Percentiles rank a stretch among this genome's conserved stretches.
phyloP scores from a whole-genome alignment of 257 asterid genomes.

The Eustoma russellianum region DNA sequence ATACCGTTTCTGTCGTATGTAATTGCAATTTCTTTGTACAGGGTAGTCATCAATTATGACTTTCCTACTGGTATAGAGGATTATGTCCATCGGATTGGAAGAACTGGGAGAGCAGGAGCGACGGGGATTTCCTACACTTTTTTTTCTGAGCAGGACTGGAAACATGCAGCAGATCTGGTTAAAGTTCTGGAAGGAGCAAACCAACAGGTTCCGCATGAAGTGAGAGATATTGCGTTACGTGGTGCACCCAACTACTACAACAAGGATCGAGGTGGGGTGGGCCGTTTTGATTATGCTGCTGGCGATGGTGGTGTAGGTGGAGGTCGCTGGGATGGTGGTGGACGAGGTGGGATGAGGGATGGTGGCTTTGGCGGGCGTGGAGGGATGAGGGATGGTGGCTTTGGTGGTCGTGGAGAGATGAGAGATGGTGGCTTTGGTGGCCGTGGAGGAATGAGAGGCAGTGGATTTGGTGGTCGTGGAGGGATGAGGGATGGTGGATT shows the following conservation, averaged over 20 bases:
- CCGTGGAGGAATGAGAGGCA: conserved; percentile 65
- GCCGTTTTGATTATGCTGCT: conserved; percentile 49
- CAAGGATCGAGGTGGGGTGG: conserved; percentile 62
- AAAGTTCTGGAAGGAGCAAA: conserved; percentile 90
- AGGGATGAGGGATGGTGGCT: conserved; percentile 48
- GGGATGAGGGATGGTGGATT: conserved; percentile 53
- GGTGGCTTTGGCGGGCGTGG: conserved; percentile 59
- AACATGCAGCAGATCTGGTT: conserved; percentile 74
- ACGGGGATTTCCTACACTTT: conserved; percentile 79
- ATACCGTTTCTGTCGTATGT: too few relatives aligned
- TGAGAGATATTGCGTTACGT: conserved; percentile 76
- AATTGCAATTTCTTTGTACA: conserved; percentile 15
- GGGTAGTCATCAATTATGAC: conserved; percentile 81
- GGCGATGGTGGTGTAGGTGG: conserved; percentile 23
- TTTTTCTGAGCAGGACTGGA: conserved; percentile 95
- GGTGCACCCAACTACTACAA: conserved; percentile 65
- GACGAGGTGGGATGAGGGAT: conserved; percentile 62
- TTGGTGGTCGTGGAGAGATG: conserved; percentile 31
- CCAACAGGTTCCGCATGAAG: conserved; percentile 79
- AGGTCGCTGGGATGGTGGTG: conserved; percentile 68
- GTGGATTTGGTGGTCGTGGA: conserved; percentile 49
- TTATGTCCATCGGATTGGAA: conserved; percentile 95
- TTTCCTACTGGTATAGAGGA: conserved; percentile 93
- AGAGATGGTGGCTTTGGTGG: conserved; percentile 43
- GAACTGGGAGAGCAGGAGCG: conserved; percentile 99